phyloP scores from a whole-genome alignment of 2,329 filamentous ascomycete genomes.

The Trichoderma harzianum region DNA sequence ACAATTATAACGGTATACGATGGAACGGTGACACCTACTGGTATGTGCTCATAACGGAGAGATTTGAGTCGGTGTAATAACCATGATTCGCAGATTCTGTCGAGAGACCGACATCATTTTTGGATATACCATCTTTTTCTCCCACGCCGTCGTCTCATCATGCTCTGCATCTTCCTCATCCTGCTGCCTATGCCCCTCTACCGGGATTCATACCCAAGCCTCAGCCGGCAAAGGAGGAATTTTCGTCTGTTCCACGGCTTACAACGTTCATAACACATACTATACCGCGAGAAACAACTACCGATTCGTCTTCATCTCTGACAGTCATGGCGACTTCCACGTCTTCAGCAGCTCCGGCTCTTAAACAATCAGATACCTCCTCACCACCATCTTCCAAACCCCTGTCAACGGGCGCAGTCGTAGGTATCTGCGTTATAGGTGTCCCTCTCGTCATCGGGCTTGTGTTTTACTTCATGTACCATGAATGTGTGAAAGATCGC shows the following conservation, averaged over 20 bases:
- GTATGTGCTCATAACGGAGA: neutral
- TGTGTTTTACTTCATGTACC: conserved; percentile 37
- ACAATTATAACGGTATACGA: neutral
- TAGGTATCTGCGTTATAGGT: conserved; percentile 54
- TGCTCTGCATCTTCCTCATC: neutral
- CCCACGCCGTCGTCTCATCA: neutral
- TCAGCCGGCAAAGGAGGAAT: neutral
- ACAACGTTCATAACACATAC: neutral
- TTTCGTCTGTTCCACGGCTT: neutral
- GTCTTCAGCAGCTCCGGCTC: neutral
- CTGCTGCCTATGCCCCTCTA: neutral
- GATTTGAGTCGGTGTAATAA: neutral
- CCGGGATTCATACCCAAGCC: neutral
- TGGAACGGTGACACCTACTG: neutral
- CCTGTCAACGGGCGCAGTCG: conserved; percentile 40
- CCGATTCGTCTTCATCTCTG: neutral
- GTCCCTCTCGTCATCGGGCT: conserved; percentile 31
- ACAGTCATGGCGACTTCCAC: neutral
- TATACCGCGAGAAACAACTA: neutral
- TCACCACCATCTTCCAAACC: neutral
- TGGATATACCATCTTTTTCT: neutral
- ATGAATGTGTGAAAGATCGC: too few relatives aligned
- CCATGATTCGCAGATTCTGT: neutral
- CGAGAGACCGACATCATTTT: neutral
- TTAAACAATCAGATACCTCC: neutral